Evolutionary conservation across 2,329 filamentous ascomycete species (phyloP).

Genomic region (Diplocarpon rosae): DNA sequence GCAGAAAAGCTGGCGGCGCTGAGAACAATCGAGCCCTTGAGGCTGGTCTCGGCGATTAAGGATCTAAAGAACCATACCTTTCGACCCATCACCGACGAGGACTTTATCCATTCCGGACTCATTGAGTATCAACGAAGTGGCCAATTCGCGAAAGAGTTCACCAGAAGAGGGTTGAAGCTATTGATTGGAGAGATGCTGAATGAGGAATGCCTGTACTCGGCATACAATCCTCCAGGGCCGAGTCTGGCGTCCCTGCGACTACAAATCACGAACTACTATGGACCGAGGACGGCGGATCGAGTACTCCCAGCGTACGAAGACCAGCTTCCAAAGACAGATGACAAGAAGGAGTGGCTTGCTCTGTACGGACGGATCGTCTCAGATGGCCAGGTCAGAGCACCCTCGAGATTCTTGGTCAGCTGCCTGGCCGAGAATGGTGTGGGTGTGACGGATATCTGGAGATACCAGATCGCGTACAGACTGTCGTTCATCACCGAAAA

Average conservation of each 20-base stretch:
- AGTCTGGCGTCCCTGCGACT: conserved; percentile 28
- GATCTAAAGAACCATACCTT: conserved; percentile 35
- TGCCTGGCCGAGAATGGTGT: conserved; percentile 28
- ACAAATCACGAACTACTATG: conserved; percentile 35
- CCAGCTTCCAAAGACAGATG: conserved; percentile 24
- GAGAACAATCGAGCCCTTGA: conserved; percentile 24
- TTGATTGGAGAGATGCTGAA: conserved; percentile 35
- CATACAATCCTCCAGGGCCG: conserved; percentile 30
- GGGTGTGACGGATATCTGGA: conserved; percentile 29
- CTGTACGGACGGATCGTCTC: conserved; percentile 33
- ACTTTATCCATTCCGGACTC: conserved; percentile 32
- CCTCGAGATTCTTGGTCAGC: conserved; percentile 28
- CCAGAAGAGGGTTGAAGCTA: conserved; percentile 26
- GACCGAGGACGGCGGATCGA: conserved; percentile 29
- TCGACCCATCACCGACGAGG: conserved; percentile 33
- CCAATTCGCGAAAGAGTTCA: conserved; percentile 31
- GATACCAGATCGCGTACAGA: conserved; percentile 33
- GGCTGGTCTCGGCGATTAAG: conserved; percentile 29
- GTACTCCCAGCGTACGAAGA: conserved; percentile 28
- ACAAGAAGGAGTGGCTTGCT: conserved; percentile 29
- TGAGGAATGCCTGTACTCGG: conserved; percentile 34
- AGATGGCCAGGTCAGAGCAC: conserved; percentile 32
- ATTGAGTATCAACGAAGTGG: conserved; percentile 30
- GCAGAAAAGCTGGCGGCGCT: conserved; percentile 27
- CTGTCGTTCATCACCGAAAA: conserved; percentile 33